Conservation (phyloP, 345 rosid species). For the Jatropha curcas region DNA sequence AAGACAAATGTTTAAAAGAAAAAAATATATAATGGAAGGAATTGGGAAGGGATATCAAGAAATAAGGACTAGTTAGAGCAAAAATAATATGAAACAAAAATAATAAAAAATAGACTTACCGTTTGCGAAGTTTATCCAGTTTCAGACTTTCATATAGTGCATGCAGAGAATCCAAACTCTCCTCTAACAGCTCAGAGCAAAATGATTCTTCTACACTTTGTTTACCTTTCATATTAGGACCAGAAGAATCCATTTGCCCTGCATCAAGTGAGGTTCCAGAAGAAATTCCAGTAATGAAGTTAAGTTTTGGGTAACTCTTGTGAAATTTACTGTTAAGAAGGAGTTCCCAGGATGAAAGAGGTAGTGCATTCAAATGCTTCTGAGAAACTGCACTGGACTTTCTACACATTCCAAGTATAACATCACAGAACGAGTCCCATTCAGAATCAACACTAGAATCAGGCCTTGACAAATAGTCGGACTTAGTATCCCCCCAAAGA, state of each 20-base stretch:
- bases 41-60: not conserved
- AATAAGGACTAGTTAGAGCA: not conserved
- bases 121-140: slow-evolving; percentile 82
- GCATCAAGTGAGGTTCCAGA: slow-evolving; percentile 33
- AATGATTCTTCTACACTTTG: slow-evolving; percentile 41
- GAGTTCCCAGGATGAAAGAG: slow-evolving; percentile 79
- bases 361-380: slow-evolving; percentile 33
- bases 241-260: slow-evolving; percentile 31
- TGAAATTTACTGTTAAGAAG: slow-evolving; percentile 83
- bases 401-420: slow-evolving; percentile 62
- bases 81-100: not conserved
- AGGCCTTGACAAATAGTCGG: slow-evolving; percentile 46
- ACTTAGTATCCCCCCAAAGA: slow-evolving; percentile 76
- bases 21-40: too few relatives aligned
- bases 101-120: slow-evolving; percentile 42
- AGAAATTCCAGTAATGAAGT: slow-evolving; percentile 38
- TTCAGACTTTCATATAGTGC: slow-evolving; percentile 93
- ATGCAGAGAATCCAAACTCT: slow-evolving; percentile 76
- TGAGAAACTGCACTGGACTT: slow-evolving; percentile 40
- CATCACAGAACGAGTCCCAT: slow-evolving; percentile 68
- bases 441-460: slow-evolving; percentile 56
- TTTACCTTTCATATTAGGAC: slow-evolving; percentile 35
- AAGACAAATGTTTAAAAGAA: not conserved
- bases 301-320: slow-evolving; percentile 53
- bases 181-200: slow-evolving; percentile 52